Evolutionary conservation across 306 rosid genomes (phyloP), one percentile per base, ranked within the genome.

Genomic region (Cucumis hystrix): DNA sequence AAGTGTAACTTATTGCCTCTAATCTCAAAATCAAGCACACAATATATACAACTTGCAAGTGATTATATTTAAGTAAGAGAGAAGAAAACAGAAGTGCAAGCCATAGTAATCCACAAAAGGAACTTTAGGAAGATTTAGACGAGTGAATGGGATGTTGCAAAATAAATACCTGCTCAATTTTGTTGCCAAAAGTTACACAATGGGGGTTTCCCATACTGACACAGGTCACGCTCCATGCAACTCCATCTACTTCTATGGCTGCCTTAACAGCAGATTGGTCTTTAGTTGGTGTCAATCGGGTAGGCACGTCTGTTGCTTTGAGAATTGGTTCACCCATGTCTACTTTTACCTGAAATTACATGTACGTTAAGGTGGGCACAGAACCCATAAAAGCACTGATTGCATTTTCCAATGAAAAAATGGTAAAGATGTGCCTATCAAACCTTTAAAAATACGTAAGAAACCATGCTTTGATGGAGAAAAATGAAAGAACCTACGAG

Each of bases 121-220:
- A n/a, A 41, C 8, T 67, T 20, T 20, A n/a, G n/a, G n/a, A 41
- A 43, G 54, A 20, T 67, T 67, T 41, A 11, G 33, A 40, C 2
- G 18, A 20, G 6, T 20, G 33, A 67, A 41, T 67, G 33, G 33
- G 23, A 21, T 67, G 74, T 41, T 43, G 33, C 35, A 67, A 67
- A 33, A 82, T 52, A 56, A 71, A 40, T 57, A 95, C 99, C 97
- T 87, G 89, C 56, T 49, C 85, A 79, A 62, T 92, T 63, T 86
- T 85, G 60, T 85, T 81, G 25, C 97, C 85, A 84, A 89, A 90
- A 15, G 95, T 86, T 56, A 95, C 64, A 49, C 98, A 92, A 60
- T 95, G 98, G 57, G 98, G 98, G 84, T 95, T 95, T 83, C 98
- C 98, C 97, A 92, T 90, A 78, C 98, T 87, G 79, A 95, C 98